Conservation (phyloP, 163 green algal species). For the Coccomyxa subellipsoidea region DNA sequence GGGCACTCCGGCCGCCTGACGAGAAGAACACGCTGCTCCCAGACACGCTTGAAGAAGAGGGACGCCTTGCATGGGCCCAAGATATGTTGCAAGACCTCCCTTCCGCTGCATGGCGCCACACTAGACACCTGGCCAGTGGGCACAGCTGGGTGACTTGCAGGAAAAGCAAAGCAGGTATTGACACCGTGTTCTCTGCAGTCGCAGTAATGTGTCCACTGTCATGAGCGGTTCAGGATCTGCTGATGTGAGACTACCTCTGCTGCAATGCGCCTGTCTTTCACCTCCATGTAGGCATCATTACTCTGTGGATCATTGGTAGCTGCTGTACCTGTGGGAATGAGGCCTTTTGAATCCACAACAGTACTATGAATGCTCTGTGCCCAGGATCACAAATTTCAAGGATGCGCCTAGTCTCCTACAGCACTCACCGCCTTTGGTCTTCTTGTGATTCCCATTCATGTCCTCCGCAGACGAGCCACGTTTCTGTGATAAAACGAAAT, state of each 20-base stretch:
- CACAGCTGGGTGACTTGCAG: too few species aligned
- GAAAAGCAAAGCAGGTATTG: too few species aligned
- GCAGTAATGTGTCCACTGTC: too few species aligned
- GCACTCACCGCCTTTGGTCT: neutral
- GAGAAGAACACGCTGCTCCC: slow-evolving; percentile 28
- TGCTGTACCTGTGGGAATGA: too few species aligned
- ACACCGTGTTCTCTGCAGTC: too few species aligned
- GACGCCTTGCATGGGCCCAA: neutral
- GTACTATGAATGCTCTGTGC: neutral
- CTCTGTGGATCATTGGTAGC: too few species aligned
- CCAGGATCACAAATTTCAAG: neutral
- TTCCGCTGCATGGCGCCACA: slow-evolving; percentile 9
- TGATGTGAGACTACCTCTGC: too few species aligned
- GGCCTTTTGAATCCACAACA: too few species aligned
- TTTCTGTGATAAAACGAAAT: neutral
- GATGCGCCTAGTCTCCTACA: too few species aligned
- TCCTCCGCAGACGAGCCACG: neutral
- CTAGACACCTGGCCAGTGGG: neutral
- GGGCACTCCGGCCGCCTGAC: slow-evolving; percentile 25
- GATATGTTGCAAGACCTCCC: neutral
- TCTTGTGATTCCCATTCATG: neutral
- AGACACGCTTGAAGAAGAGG: slow-evolving; percentile 16
- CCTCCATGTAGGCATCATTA: neutral
- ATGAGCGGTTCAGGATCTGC: too few species aligned
- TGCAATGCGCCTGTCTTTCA: neutral